Evolutionary conservation across 805 yeast species (phyloP).

Genomic region (Lachancea cidri): DNA sequence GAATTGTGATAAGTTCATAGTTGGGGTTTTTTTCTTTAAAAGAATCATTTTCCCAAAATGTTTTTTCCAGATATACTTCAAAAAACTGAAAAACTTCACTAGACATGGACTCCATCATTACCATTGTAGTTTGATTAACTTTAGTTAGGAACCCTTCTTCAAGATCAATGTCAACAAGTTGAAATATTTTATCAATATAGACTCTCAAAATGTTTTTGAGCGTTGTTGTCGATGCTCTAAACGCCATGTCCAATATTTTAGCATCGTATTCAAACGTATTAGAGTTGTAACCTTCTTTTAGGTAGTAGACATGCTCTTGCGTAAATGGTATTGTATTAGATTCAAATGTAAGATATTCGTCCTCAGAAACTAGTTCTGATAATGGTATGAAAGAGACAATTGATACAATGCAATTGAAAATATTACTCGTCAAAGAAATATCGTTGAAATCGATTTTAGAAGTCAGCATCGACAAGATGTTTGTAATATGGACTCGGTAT

Average conservation of each 20-base stretch:
- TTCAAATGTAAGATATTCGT: conserved; percentile 38
- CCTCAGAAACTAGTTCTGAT: conserved; percentile 43
- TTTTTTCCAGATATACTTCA: conserved; percentile 34
- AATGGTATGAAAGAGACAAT: conserved; percentile 72
- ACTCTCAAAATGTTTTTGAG: conserved; percentile 56
- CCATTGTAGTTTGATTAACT: conserved; percentile 41
- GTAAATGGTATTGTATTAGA: conserved; percentile 51
- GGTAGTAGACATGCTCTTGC: conserved; percentile 52
- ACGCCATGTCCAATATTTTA: conserved; percentile 48
- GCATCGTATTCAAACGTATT: conserved; percentile 38
- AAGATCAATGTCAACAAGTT: conserved; percentile 52
- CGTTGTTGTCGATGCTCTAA: conserved; percentile 66
- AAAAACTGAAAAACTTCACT: conserved; percentile 47
- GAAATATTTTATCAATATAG: conserved; percentile 54
- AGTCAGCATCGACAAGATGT: conserved; percentile 61
- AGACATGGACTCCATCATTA: conserved; percentile 54
- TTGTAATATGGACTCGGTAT: conserved; percentile 72
- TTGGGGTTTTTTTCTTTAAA: conserved; percentile 54
- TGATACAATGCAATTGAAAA: conserved; percentile 64
- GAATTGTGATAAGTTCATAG: conserved; percentile 62
- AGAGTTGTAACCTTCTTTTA: conserved; percentile 32
- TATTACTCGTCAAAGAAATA: conserved; percentile 60
- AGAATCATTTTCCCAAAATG: conserved; percentile 46
- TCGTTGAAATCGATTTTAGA: conserved; percentile 91
- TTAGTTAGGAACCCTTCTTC: conserved; percentile 35